Evolutionary conservation across 768 basidiomycete species (phyloP).

Genomic region (Mrakia hoshinonis): DNA sequence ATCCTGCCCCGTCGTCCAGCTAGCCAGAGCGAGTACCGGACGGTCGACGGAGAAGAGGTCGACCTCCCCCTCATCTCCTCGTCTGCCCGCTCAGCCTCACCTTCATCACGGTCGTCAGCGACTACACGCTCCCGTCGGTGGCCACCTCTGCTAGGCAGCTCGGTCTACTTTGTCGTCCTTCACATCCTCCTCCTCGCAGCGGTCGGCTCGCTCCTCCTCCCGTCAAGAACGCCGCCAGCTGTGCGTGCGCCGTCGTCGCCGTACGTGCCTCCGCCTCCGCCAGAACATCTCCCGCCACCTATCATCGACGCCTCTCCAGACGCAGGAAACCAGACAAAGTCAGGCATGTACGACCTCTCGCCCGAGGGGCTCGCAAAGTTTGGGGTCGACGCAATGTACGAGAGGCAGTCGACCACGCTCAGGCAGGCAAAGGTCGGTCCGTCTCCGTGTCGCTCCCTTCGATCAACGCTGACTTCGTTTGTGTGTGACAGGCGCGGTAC

Average conservation of each 20-base stretch:
- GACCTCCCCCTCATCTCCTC: not conserved
- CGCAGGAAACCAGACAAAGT: not conserved
- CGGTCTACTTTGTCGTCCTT: not conserved
- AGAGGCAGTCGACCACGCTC: constrained; percentile 10
- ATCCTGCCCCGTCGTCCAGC: not conserved
- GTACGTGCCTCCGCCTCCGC: not conserved
- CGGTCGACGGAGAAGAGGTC: not conserved
- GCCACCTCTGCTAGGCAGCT: not conserved
- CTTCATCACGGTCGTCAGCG: not conserved
- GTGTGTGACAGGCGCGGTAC: not conserved
- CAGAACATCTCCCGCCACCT: not conserved
- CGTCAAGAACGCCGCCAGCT: not conserved
- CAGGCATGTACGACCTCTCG: not conserved
- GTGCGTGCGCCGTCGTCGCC: not conserved
- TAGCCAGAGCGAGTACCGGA: not conserved
- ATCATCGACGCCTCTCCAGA: not conserved
- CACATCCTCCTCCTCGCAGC: not conserved
- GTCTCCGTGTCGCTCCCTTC: too few species aligned
- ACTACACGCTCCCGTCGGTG: not conserved
- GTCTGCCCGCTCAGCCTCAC: not conserved
- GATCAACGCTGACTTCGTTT: too few species aligned
- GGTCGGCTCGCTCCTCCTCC: not conserved
- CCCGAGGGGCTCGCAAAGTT: constrained; percentile 10
- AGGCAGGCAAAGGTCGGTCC: not conserved
- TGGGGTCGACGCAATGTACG: constrained; percentile 7